Evolutionary conservation across 2,329 filamentous ascomycete genomes (phyloP), one percentile per base, ranked within the genome.

Genomic region (Microdochium bolleyi): DNA sequence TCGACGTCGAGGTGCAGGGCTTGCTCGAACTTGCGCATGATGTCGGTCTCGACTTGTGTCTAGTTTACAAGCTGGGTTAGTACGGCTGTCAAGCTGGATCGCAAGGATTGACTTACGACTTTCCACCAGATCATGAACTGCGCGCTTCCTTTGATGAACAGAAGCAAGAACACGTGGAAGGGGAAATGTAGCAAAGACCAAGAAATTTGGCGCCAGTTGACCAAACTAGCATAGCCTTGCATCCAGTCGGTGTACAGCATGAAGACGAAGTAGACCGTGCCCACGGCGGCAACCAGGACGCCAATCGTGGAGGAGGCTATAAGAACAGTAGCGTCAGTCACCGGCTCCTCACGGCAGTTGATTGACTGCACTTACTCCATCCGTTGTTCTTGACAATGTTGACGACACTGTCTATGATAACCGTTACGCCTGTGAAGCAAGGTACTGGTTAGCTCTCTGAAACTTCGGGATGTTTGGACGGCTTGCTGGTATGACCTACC

Each of bases 111-210:
- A 53, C 58, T 54, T 50, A 61, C 57, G 3, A 58, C 50, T 54
- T 74, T 73, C 50, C 67, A 67, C 67, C 69, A 74, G 50, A 71
- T 66, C 49, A 75, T 66, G 49, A 84, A 76, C 57, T 85, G 80
- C 1, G 80, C 78, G 34, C 75, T 73, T 11, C 80, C 83, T 58
- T 84, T 80, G 48, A 83, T 77, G 38, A 84, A 76, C 2, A 86
- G 73, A 13, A 85, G 76, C 25, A 87, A 73, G 5, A 77, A 68
- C 1, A 84, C 72, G 58, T 87, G 82, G 57, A 85, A 80, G 0
- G 82, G 82, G 55, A 84, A 83, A 65, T 85, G 83, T 0, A 80
- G 63, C 2, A 73, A 52, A 0, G 73, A 70, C 79, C 78, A 82
- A 38, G 81, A 62, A 51, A 82, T 75, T 58, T 86, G 83, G 1